Conservation (phyloP, 805 yeast species). For the Pichia gijzeniarum region DNA sequence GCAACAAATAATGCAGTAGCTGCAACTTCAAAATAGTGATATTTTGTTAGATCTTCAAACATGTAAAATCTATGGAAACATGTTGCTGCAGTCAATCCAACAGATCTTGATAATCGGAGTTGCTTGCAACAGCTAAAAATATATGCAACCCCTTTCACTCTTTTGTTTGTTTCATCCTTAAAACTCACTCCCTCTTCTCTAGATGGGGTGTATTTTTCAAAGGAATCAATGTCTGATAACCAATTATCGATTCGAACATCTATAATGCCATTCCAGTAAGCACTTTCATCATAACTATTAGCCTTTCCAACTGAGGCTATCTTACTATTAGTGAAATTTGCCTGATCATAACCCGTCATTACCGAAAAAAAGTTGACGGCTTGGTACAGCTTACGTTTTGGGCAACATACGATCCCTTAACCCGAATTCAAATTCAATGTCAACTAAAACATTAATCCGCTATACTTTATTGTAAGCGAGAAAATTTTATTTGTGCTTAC, state of each 20-base stretch:
- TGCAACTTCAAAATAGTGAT: conserved; percentile 45
- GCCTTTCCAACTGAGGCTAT: background rate
- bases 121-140: conserved; percentile 38
- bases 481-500: too few species aligned
- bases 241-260: conserved; percentile 23
- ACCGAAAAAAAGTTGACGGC: too few species aligned
- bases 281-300: conserved; percentile 2
- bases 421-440: too few species aligned
- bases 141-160: conserved; percentile 44
- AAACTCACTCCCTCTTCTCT: conserved; percentile 28
- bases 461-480: too few species aligned
- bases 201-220: conserved; percentile 30
- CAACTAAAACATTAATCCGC: too few species aligned
- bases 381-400: too few species aligned
- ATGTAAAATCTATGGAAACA: conserved; percentile 48
- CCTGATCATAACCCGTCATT: background rate
- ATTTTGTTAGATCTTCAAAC: conserved; percentile 35
- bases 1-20: conserved; percentile 48
- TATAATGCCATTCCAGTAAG: conserved; percentile 27
- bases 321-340: background rate
- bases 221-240: conserved; percentile 23
- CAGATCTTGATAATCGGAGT: conserved; percentile 41
- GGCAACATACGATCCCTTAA: too few species aligned
- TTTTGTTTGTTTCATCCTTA: conserved; percentile 34
- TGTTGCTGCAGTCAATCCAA: conserved; percentile 41